phyloP scores from a whole-genome alignment of 2,329 filamentous ascomycete species.

The Didymella pinodella region DNA sequence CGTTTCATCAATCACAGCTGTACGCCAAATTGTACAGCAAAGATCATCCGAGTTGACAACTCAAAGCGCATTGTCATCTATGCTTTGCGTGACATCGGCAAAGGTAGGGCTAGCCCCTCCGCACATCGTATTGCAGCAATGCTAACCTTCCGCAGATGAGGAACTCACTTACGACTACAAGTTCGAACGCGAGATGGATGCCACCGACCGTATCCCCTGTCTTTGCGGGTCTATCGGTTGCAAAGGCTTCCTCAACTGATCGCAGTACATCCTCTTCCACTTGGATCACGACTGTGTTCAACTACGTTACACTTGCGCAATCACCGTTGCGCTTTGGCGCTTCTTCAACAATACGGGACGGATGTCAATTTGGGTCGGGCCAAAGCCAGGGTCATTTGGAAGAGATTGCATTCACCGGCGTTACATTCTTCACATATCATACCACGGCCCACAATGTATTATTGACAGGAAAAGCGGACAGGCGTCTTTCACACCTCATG shows the following conservation, averaged over 20 bases:
- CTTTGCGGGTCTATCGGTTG: slow-evolving; percentile 94
- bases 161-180: slow-evolving; percentile 99
- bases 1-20: slow-evolving; percentile 99
- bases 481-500: background rate
- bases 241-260: slow-evolving; percentile 97
- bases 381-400: background rate
- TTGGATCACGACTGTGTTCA: slow-evolving; percentile 8
- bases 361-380: background rate
- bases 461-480: slow-evolving; percentile 6
- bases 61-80: slow-evolving; percentile 99
- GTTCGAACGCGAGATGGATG: slow-evolving; percentile 96
- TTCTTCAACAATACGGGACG: slow-evolving; percentile 18
- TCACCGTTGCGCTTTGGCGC: slow-evolving; percentile 4
- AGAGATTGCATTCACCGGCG: slow-evolving; percentile 19
- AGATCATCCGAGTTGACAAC: slow-evolving; percentile 98
- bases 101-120: slow-evolving; percentile 72
- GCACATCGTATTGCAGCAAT: slow-evolving; percentile 6
- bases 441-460: slow-evolving; percentile 15
- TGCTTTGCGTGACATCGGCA: slow-evolving; percentile 89
- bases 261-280: background rate
- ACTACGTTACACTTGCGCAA: slow-evolving; percentile 10
- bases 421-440: slow-evolving; percentile 12
- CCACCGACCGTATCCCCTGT: slow-evolving; percentile 94
- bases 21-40: slow-evolving; percentile 97
- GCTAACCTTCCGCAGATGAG: slow-evolving; percentile 72